Conservation (phyloP, 768 basidiomycete genomes). For the Obba rivulosa region DNA sequence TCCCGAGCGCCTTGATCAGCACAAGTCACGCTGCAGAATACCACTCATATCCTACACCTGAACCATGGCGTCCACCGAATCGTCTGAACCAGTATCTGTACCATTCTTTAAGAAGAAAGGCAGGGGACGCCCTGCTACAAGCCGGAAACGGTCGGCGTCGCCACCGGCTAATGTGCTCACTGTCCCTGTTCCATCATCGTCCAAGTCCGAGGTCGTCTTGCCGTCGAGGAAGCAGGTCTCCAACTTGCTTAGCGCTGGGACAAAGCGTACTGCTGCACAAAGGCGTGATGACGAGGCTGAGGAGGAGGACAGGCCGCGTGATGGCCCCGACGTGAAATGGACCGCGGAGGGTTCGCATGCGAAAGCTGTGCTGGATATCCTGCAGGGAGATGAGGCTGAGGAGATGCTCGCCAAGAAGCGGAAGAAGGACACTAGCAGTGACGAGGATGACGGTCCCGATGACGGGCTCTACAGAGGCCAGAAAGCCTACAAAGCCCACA, state of each 20-base stretch:
- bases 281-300: slow-evolving; percentile 46
- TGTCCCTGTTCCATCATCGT: slow-evolving; percentile 28
- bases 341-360: slow-evolving; percentile 71
- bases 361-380: slow-evolving; percentile 65
- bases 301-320: slow-evolving; percentile 43
- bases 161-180: slow-evolving; percentile 36
- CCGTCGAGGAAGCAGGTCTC: slow-evolving; percentile 63
- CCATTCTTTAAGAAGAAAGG: slow-evolving; percentile 91
- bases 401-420: slow-evolving; percentile 68
- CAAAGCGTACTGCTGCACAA: slow-evolving; percentile 55
- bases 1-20: too few relatives aligned
- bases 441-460: slow-evolving; percentile 58
- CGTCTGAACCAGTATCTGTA: slow-evolving; percentile 39
- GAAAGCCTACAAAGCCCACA: slow-evolving; percentile 71
- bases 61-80: slow-evolving; percentile 15
- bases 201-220: slow-evolving; percentile 69
- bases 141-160: slow-evolving; percentile 70
- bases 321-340: slow-evolving; percentile 70
- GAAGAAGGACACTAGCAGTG: slow-evolving; percentile 43
- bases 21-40: too few relatives aligned
- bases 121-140: slow-evolving; percentile 69
- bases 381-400: slow-evolving; percentile 80
- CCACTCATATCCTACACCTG: too few relatives aligned
- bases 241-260: slow-evolving; percentile 76
- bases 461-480: slow-evolving; percentile 88